Evolutionary conservation across 305 asterid species (phyloP).

Genomic region (Euphrasia arctica): DNA sequence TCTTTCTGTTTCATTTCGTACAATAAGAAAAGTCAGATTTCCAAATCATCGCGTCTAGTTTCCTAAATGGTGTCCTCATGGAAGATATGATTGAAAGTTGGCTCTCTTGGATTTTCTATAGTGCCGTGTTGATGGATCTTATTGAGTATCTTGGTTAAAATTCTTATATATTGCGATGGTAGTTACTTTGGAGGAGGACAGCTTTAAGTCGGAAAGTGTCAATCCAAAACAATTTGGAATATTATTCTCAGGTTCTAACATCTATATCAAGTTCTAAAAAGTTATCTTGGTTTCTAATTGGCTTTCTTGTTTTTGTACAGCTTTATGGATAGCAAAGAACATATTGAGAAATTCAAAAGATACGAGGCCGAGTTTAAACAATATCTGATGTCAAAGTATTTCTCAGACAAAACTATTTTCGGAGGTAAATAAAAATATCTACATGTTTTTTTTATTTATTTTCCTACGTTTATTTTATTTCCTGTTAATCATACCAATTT

Average conservation of each 20-base stretch:
- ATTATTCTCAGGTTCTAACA: background rate
- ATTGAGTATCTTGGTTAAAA: background rate
- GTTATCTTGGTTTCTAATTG: constrained; percentile 14
- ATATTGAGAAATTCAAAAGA: constrained; percentile 52
- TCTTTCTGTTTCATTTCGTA: background rate
- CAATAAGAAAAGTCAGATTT: background rate
- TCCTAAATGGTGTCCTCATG: background rate
- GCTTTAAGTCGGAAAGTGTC: background rate
- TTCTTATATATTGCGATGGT: background rate
- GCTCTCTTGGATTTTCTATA: background rate
- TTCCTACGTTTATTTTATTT: background rate
- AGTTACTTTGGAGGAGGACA: background rate
- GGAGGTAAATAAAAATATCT: constrained; percentile 55
- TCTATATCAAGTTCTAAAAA: background rate
- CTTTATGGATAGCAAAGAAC: constrained; percentile 41
- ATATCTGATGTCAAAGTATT: constrained; percentile 65
- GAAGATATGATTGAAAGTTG: background rate
- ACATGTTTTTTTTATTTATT: background rate
- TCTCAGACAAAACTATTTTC: constrained; percentile 79
- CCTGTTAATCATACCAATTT: background rate
- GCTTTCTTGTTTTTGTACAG: constrained; percentile 33
- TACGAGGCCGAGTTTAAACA: constrained; percentile 61
- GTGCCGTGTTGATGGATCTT: background rate
- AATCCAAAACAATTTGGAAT: no score
- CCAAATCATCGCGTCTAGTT: constrained; percentile 6